Evolutionary conservation across 1,284 basidiomycete species (phyloP), one percentile per base, ranked within the genome.

Genomic region (Cutaneotrichosporon mucoides): DNA sequence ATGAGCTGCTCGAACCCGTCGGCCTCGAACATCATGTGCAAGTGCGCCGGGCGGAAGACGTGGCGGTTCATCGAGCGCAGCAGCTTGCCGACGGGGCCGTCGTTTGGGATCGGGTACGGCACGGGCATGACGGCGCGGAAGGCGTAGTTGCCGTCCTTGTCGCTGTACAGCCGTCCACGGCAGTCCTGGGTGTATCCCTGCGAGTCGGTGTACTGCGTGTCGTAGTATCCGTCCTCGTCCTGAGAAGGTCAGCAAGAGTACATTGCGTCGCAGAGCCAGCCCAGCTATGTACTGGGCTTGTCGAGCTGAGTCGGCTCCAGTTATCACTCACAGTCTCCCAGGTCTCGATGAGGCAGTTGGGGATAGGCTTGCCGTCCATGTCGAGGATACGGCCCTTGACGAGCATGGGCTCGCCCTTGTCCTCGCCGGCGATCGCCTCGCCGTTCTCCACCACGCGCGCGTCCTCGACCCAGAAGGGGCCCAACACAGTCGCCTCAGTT

Each of bases 391-490:
- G 82, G 2, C 90, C 90, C 68, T 88, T 82, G 56, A 92, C 86
- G 66, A 83, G 89, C 84, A 93, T 81, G 70, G 88, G 88, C 7
- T 89, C 84, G 42, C 90, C 90, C 74, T 89, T 90, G 60, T 86
- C 88, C 72, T 90, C 88, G 0, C 88, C 88, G 3, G 87, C 86
- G 53, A 89, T 89, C 4, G 82, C 82, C 1, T 80, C 86, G 1
- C 87, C 87, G 34, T 79, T 73, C 24, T 79, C 68, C 50, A 88
- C 86, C 13, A 24, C 52, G n/a, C 52, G 52, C 24, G 89, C 85
- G 69, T 93, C 90, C 40, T 88, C 86, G 3, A 88, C 89, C 70
- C 84, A 88, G 80, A 92, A 93, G 2, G 90, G 91, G 8, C 90
- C 91, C 35, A 93, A 81, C 4, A 92, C 85, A 36, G 87, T 89